Percentiles rank a stretch among this genome's conserved stretches.
Conservation (phyloP, 1,284 basidiomycete genomes). For the Garcileccinum viscosum region DNA sequence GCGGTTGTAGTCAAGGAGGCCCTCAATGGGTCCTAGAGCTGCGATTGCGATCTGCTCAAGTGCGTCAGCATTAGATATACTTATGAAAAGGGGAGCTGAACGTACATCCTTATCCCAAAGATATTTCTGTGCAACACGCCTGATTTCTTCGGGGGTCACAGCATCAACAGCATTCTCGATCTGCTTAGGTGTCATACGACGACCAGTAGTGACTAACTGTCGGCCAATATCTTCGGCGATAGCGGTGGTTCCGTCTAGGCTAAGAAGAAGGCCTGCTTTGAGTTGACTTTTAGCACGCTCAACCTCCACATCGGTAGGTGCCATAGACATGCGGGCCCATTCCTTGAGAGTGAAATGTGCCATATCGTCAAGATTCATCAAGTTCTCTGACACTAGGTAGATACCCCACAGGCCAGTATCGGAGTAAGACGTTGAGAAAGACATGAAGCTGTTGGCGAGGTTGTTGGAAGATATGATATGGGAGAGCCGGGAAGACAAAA, state of each 20-base stretch:
- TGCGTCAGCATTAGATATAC: slow-evolving; percentile 17
- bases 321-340: slow-evolving; percentile 96
- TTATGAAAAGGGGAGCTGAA: slow-evolving; percentile 18
- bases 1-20: slow-evolving; percentile 86
- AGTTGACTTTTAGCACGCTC: slow-evolving; percentile 98
- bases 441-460: slow-evolving; percentile 99
- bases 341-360: slow-evolving; percentile 94
- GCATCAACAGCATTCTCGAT: slow-evolving; percentile 93
- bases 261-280: slow-evolving; percentile 91
- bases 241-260: slow-evolving; percentile 93
- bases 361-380: slow-evolving; percentile 92
- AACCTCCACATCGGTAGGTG: slow-evolving; percentile 86
- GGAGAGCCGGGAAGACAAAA: slow-evolving; percentile 90
- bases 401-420: slow-evolving; percentile 99
- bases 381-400: slow-evolving; percentile 95
- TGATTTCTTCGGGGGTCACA: slow-evolving; percentile 89
- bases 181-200: slow-evolving; percentile 89
- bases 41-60: slow-evolving; percentile 74
- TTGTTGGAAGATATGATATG: slow-evolving; percentile 93
- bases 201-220: slow-evolving; percentile 94
- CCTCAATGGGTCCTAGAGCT: slow-evolving; percentile 86
- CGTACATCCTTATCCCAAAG: slow-evolving; percentile 94
- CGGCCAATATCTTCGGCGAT: slow-evolving; percentile 98
- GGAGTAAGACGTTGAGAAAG: slow-evolving; percentile 99
- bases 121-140: slow-evolving; percentile 94